These are phyloP conservation scores for Neoarthrinium moseri DNA, from an alignment of 2,329 filamentous ascomycete species.

Conservation along the genomic window DNA sequence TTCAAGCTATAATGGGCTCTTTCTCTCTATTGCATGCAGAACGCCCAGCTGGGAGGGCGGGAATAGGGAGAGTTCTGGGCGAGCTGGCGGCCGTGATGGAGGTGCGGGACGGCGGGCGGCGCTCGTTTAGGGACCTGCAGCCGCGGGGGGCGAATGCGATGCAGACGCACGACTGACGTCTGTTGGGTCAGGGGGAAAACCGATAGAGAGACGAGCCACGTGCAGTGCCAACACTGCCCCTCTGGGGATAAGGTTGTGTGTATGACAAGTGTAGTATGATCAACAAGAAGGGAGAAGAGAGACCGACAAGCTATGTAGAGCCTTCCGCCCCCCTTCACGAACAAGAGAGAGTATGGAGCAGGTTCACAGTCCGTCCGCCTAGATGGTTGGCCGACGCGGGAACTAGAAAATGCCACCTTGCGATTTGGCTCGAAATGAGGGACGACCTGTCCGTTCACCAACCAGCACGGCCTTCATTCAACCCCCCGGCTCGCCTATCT, in stretches of 20 bases:
- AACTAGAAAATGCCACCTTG: constrained; percentile 27
- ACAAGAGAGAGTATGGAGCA: constrained; percentile 19
- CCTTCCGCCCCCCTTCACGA: background rate
- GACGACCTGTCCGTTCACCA: background rate
- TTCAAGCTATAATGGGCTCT: too few relatives aligned
- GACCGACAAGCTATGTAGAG: background rate
- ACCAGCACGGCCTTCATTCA: background rate
- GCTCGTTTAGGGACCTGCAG: constrained; percentile 5
- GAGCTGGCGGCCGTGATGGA: constrained; percentile 7
- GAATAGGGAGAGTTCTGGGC: background rate
- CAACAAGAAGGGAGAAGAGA: background rate
- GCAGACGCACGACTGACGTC: constrained; percentile 6
- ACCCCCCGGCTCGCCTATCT: background rate
- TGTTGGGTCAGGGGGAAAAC: background rate
- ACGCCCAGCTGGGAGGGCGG: too few relatives aligned
- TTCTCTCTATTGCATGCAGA: too few relatives aligned
- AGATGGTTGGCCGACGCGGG: too few relatives aligned
- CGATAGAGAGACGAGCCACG: too few relatives aligned
- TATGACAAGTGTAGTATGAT: too few relatives aligned
- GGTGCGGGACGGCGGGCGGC: constrained; percentile 7
- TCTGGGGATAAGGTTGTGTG: too few relatives aligned
- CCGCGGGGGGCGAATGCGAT: constrained; percentile 5
- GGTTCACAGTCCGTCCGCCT: constrained; percentile 18
- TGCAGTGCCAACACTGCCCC: too few relatives aligned
- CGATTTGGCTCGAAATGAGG: constrained; percentile 13